Percentiles rank a stretch among this genome's conserved stretches.
Conservation (phyloP, 2,329 filamentous ascomycete genomes). For the Fusarium vanettenii region DNA sequence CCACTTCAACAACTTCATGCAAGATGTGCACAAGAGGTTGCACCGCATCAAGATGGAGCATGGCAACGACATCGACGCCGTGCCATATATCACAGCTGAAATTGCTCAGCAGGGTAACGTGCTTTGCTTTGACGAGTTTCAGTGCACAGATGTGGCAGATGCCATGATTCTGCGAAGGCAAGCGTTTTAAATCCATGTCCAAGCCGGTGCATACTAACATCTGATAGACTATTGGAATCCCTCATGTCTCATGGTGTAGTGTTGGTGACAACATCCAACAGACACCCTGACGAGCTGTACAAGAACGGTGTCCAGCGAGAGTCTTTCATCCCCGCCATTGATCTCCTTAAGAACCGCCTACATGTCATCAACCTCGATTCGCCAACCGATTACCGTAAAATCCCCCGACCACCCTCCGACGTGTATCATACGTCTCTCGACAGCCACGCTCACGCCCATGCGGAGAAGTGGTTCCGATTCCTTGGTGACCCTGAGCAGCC, state of each 20-base stretch:
- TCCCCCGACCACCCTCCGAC: conserved; percentile 89
- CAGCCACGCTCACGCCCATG: conserved; percentile 79
- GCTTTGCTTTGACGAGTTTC: conserved; percentile 98
- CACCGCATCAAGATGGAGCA: conserved; percentile 91
- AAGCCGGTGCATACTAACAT: conserved; percentile 22
- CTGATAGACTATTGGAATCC: conserved; percentile 77
- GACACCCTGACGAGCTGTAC: conserved; percentile 96
- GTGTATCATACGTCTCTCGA: conserved; percentile 95
- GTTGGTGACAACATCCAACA: conserved; percentile 93
- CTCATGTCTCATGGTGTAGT: conserved; percentile 98
- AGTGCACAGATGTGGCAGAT: conserved; percentile 97
- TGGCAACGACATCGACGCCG: conserved; percentile 88
- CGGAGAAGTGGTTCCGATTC: conserved; percentile 95
- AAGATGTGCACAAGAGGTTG: conserved; percentile 91
- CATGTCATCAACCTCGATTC: conserved; percentile 96
- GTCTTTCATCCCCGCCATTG: conserved; percentile 95
- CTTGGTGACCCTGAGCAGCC: conserved; percentile 86
- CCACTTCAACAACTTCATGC: conserved; percentile 99
- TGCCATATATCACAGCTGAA: conserved; percentile 94
- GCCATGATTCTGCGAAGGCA: conserved; percentile 94
- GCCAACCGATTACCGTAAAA: conserved; percentile 96
- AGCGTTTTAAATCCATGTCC: conserved; percentile 4
- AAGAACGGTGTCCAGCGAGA: conserved; percentile 97
- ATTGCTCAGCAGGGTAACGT: conserved; percentile 88
- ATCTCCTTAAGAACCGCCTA: conserved; percentile 85